Evolutionary conservation across 805 yeast species (phyloP).

Genomic region (Deakozyma indianensis): DNA sequence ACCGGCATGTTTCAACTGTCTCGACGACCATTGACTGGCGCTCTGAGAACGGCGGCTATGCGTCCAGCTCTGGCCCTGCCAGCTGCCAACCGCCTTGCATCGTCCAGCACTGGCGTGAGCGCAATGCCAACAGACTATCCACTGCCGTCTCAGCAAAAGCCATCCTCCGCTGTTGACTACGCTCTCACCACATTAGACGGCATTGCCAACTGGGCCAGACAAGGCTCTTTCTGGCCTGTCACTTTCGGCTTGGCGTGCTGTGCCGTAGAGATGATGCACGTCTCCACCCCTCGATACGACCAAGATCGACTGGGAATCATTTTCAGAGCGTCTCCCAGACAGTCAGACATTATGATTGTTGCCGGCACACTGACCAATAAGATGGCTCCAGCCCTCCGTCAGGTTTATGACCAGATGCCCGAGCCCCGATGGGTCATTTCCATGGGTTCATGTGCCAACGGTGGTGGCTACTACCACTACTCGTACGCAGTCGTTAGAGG

Average conservation of each 20-base stretch:
- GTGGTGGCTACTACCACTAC: slow-evolving; percentile 87
- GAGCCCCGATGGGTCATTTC: slow-evolving; percentile 91
- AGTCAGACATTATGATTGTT: slow-evolving; percentile 81
- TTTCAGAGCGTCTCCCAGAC: slow-evolving; percentile 90
- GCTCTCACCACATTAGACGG: slow-evolving; percentile 71
- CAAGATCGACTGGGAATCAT: slow-evolving; percentile 86
- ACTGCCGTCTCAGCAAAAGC: slow-evolving; percentile 49
- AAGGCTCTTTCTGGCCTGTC: slow-evolving; percentile 87
- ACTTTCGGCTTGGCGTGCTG: slow-evolving; percentile 88
- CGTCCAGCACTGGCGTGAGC: slow-evolving; percentile 2
- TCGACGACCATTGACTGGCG: not conserved
- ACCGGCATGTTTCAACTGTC: not conserved
- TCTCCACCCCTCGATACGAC: slow-evolving; percentile 80
- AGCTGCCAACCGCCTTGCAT: not conserved
- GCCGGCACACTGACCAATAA: slow-evolving; percentile 86
- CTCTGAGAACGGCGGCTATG: not conserved
- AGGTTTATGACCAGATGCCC: slow-evolving; percentile 89
- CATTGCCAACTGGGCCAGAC: slow-evolving; percentile 82
- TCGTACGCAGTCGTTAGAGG: slow-evolving; percentile 83
- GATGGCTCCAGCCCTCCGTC: slow-evolving; percentile 89
- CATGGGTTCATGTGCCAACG: slow-evolving; percentile 90
- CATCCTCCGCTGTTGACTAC: slow-evolving; percentile 53
- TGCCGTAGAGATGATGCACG: slow-evolving; percentile 94
- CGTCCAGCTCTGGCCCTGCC: not conserved
- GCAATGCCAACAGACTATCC: slow-evolving; percentile 53